Base-by-base conservation (phyloP, 257 asterid species). In the Avicennia marina region DNA sequence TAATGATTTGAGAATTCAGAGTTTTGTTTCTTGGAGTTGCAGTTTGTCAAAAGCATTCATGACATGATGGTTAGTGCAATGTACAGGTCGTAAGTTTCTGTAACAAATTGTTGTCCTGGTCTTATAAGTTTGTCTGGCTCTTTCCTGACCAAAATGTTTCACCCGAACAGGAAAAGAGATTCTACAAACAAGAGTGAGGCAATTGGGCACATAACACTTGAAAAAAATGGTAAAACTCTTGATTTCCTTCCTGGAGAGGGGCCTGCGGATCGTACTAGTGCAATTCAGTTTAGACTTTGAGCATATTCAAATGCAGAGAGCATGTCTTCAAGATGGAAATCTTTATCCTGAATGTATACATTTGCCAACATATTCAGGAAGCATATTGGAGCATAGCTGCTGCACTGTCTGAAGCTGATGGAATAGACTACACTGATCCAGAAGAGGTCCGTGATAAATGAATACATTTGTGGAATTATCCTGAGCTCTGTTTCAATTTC, bases 321-420 rank as follows among this genome's bases (percentile, higher is more conserved):
- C 26, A 20, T 18, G 15, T 25, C 58, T 16, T 29, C 17, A 0
- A 38, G 59, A 31, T 19, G 34, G 16, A 56, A 25, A 42, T 34
- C 46, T 42, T 49, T 44, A 59, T 61, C 18, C 31, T 64, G 39
- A 63, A 20, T 40, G 45, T 22, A 43, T 48, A 13, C 53, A 48
- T 25, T 33, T 46, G 16, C 41, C 19, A 21, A 17, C 13, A 29
- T n/a, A 49, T 64, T 17, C 83, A 91, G 96, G 98, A 88, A 71
- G 95, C 96, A 52, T 91, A 81, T 65, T 66, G 72, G 88, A 78
- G 81, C 70, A 87, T 91, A 50, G 98, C 96, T 38, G 72, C 90
- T 51, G 96, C 95, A 62, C 91, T 88, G 34, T 91, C 98, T 13
- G 95, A 88, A 78, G 98, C 93, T 33, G 96, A 85, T 78, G 96